Evolutionary conservation across 169 alveolate species (phyloP), one percentile per base, ranked within the genome.

Genomic region (Babesia ovata): DNA sequence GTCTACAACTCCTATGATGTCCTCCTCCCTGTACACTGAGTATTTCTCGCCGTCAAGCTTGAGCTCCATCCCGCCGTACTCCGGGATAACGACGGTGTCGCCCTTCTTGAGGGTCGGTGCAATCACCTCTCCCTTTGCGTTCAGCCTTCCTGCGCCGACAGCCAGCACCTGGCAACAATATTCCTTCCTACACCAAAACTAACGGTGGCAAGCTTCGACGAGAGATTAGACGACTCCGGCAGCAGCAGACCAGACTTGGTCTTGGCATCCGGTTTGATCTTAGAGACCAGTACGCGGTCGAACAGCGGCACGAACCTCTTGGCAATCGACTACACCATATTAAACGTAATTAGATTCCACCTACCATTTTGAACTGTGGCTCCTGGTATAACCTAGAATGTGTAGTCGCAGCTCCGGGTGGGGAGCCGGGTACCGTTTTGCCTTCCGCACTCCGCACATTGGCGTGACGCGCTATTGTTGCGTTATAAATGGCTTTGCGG

Each of bases 31-130:
- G 61, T 79, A 93, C 28, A 92, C 93, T 22, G 88, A 79, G 73
- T 82, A 75, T 75, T 87, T 95, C 69, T 93, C 95, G 46, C 92
- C 94, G 67, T 93, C 95, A 39, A 93, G 70, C 57, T 91, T 89
- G 46, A 93, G 63, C 66, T 89, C 88, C 88, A 92, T 90, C 33
- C 96, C 96, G 46, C 96, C 96, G 82, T 87, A 93, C 86, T 93
- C 96, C 14, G 96, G 96, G 26, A 93, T 86, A 24, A 93, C 89
- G 52, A 93, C 96, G 24, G 93, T 92, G 78, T 93, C 94, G 54
- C 96, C 96, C 63, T 83, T 93, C 76, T 90, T 83, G 73, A 86
- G 90, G 45, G 87, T 74, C 7, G 91, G 84, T 19, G 94, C 90
- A n/a, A 91, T 75, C 48, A 74, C 65, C 33, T 74, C 84, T 28